phyloP scores from a whole-genome alignment of 2,329 filamentous ascomycete genomes.

The Colletotrichum sp. region DNA sequence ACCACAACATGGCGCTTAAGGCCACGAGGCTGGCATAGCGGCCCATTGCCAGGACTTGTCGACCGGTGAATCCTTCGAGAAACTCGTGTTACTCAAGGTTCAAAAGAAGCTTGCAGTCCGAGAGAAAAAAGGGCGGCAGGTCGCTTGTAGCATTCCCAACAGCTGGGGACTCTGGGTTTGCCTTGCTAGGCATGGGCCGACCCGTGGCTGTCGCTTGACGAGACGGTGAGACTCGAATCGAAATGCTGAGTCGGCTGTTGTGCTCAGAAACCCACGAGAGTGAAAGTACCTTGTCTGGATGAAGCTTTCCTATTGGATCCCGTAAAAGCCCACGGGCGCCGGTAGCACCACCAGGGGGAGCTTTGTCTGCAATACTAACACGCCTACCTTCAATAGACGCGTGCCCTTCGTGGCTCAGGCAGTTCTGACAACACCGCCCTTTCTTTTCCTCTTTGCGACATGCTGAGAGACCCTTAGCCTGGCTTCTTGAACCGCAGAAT shows the following conservation, averaged over 20 bases:
- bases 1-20: neutral
- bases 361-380: neutral
- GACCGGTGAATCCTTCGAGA: neutral
- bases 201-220: slow-evolving; percentile 1
- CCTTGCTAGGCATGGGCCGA: neutral
- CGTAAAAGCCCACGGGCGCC: neutral
- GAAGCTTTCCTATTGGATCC: neutral
- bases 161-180: neutral
- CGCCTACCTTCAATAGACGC: neutral
- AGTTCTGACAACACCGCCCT: neutral
- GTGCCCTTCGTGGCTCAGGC: neutral
- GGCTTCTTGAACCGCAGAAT: neutral
- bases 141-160: neutral
- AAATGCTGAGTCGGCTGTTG: neutral
- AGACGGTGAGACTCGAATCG: neutral
- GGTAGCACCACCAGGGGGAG: slow-evolving; percentile 8
- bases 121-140: neutral
- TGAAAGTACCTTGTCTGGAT: neutral
- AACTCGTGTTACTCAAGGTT: neutral
- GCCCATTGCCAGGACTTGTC: neutral
- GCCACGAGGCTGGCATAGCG: neutral
- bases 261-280: neutral
- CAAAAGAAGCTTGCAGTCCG: neutral
- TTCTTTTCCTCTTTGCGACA: neutral
- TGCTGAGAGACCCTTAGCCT: neutral